These are phyloP conservation scores for Ophiognomonia clavigignenti-juglandacearum DNA, from an alignment of 2,329 filamentous ascomycete species.

Conservation along the genomic window DNA sequence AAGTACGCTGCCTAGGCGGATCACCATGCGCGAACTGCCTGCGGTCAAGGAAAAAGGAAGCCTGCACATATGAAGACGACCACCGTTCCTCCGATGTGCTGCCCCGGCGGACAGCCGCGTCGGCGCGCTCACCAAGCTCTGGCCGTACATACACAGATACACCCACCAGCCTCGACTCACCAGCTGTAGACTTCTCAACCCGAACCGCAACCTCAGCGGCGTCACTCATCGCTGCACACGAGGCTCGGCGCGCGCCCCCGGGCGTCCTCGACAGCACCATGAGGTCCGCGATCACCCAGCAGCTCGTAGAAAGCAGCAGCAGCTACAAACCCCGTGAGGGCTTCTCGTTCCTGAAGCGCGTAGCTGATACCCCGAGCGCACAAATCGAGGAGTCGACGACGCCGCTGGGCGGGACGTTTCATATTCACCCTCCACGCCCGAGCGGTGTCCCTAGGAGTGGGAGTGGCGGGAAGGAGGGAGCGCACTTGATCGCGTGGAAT, in stretches of 20 bases:
- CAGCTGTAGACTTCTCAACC: no score
- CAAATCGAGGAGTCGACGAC: conserved; percentile 29
- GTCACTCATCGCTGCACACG: no score
- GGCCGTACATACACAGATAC: no score
- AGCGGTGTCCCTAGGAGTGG: no score
- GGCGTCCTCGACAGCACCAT: no score
- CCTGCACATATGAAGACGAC: conserved; percentile 27
- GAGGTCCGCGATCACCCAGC: no score
- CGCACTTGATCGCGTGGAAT: neutral
- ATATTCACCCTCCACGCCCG: conserved; percentile 32
- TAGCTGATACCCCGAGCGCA: no score
- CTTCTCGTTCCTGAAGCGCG: no score
- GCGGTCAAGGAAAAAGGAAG: conserved; percentile 27
- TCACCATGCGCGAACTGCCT: conserved; percentile 37
- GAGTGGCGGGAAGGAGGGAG: neutral
- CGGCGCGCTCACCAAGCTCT: conserved; percentile 27
- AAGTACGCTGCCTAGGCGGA: conserved; percentile 37
- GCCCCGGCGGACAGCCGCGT: neutral
- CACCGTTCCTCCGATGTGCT: neutral
- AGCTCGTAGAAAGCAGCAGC: no score
- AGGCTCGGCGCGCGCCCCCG: no score
- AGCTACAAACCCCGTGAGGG: conserved; percentile 9
- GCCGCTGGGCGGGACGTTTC: conserved; percentile 36
- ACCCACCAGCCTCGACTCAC: no score
- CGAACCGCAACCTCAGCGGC: no score